phyloP scores from a whole-genome alignment of 140 eudicot genomes.

The Oenanthe javanica region DNA sequence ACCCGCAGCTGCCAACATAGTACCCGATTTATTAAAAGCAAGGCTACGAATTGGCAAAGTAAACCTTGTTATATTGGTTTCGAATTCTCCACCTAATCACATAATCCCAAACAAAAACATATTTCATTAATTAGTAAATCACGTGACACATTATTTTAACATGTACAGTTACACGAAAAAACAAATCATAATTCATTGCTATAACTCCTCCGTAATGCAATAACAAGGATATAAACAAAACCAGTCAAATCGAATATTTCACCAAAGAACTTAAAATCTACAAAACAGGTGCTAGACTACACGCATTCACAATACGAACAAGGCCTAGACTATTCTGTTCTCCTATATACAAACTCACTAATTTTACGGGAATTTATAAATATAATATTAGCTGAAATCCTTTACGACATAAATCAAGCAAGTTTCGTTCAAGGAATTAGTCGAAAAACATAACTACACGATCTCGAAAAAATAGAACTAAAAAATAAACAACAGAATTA shows the following conservation, averaged over 20 bases:
- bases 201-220: background rate
- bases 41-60: constrained; percentile 83
- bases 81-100: constrained; percentile 82
- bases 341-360: background rate
- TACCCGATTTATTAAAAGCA: constrained; percentile 85
- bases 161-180: background rate
- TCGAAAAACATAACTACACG: background rate
- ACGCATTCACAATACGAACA: background rate
- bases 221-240: background rate
- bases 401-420: background rate
- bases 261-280: background rate
- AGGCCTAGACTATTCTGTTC: background rate
- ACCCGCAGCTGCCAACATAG: constrained; percentile 95
- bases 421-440: background rate
- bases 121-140: background rate
- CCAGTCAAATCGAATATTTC: no score
- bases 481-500: background rate
- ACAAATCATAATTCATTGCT: background rate
- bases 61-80: constrained; percentile 80
- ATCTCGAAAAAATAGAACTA: background rate
- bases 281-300: background rate
- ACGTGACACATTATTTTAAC: background rate
- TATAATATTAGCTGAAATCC: background rate
- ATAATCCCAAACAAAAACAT: background rate
- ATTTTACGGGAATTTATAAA: background rate